Conservation (phyloP, 441 rosid genomes). For the Melianthus villosus region DNA sequence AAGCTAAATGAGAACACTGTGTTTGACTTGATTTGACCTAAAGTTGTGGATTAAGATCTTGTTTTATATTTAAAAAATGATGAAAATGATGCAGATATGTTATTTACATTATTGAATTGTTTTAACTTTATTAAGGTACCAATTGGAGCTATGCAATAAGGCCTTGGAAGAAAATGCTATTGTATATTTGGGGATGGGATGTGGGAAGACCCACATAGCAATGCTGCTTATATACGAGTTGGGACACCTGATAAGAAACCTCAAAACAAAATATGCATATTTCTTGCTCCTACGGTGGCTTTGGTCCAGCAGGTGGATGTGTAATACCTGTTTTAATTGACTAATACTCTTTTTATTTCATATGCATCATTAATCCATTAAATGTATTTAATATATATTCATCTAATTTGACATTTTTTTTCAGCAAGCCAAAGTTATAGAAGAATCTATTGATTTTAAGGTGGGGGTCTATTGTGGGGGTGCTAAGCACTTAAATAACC, state of each 20-base stretch:
- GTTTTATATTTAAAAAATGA: neutral
- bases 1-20: too few species aligned
- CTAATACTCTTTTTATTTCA: neutral
- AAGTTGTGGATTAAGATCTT: too few species aligned
- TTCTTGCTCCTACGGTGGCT: constrained; percentile 88
- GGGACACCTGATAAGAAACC: constrained; percentile 57
- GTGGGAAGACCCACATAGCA: constrained; percentile 94
- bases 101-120: neutral
- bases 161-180: constrained; percentile 70
- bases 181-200: constrained; percentile 77
- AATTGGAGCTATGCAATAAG: constrained; percentile 68
- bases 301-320: constrained; percentile 61
- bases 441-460: constrained; percentile 50
- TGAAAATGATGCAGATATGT: neutral
- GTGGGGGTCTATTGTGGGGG: constrained; percentile 58
- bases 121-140: constrained; percentile 37
- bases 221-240: constrained; percentile 72
- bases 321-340: neutral
- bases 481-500: constrained; percentile 36
- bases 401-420: constrained; percentile 11
- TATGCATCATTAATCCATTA: neutral
- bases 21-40: too few species aligned
- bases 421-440: constrained; percentile 85
- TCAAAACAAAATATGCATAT: constrained; percentile 43
- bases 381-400: neutral